Base-by-base conservation (phyloP, 75 land plant genomes). In the Gnetum montanum region DNA sequence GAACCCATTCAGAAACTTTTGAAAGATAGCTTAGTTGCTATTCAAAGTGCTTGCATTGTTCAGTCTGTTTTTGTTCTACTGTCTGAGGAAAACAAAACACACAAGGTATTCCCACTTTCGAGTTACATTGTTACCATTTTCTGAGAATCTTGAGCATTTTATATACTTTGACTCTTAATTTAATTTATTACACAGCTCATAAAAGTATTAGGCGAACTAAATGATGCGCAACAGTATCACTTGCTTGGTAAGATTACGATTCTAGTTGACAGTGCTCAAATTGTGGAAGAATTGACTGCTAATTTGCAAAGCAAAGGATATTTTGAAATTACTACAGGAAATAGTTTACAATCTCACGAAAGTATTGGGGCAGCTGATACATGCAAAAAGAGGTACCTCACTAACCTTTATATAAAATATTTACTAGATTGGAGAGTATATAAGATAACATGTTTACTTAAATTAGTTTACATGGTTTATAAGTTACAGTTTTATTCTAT, bases 1-100 rank as follows among this genome's bases (percentile, higher is more conserved):
- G 58, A 59, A 34, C 38, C 74, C 40, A 10, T 64, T 20, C 31
- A 50, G 23, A 66, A 64, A 35, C 34, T 79, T 35, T 59, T 67
- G 23, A 6, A 43, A 3, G 55, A 54, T 46, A 43, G 56, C 11
- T 26, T 58, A 35, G 22, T 56, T 28, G 25, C 6, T 43, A 51
- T 44, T 34, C 38, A 67, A 41, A 67, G 57, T 43, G 70, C 57
- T 11, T 50, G 54, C 27, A 49, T 48, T 31, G 2, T 19, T 47
- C 54, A 60, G 27, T 30, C 54, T 59, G 43, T 59, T 28, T 63
- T 29, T 16, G 45, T 66, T 30, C 46, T 22, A n/a, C 43, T 27
- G 24, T 55, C 59, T 8, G 66, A 64, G 56, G 59, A 56, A 40
- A 47, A 26, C 13, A 54, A 63, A 43, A 8, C 54, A 27, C 22